Percentiles rank a stretch among this genome's conserved stretches.
These are phyloP conservation scores for Ilex asprella DNA, from an alignment of 257 asterid genomes.

Conservation along the genomic window DNA sequence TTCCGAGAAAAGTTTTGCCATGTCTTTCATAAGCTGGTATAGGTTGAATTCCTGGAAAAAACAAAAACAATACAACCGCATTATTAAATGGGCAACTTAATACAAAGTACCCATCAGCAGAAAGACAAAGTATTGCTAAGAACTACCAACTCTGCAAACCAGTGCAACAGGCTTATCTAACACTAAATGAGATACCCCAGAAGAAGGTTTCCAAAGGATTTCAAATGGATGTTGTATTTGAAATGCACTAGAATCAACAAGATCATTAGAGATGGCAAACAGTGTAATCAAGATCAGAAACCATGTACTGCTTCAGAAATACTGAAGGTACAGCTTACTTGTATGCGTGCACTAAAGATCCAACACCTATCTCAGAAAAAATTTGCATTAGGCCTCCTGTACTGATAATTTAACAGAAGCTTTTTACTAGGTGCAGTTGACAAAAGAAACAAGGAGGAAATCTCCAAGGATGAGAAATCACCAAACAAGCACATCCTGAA, in stretches of 20 bases:
- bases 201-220: conserved; percentile 36
- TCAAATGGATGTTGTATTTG: conserved; percentile 34
- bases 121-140: conserved; percentile 15
- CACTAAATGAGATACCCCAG: conserved; percentile 40
- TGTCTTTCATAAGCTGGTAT: conserved; percentile 89
- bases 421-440: conserved; percentile 78
- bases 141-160: conserved; percentile 21
- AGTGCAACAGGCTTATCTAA: conserved; percentile 31
- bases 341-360: conserved; percentile 41
- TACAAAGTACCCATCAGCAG: conserved; percentile 13
- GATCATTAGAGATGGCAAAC: conserved; percentile 20
- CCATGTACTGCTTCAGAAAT: conserved; percentile 6
- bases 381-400: conserved; percentile 45
- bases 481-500: conserved; percentile 90
- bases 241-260: conserved; percentile 34
- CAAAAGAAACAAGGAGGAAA: conserved; percentile 77
- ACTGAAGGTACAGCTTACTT: conserved; percentile 40
- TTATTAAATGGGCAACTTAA: neutral
- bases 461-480: conserved; percentile 63
- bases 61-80: conserved; percentile 1
- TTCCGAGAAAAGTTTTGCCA: conserved; percentile 61
- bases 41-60: conserved; percentile 64
- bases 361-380: conserved; percentile 42
- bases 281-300: conserved; percentile 11
- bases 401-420: conserved; percentile 39